Conservation (phyloP, 108 stramenopile genomes). For the Pseudonitzschia pungens region DNA sequence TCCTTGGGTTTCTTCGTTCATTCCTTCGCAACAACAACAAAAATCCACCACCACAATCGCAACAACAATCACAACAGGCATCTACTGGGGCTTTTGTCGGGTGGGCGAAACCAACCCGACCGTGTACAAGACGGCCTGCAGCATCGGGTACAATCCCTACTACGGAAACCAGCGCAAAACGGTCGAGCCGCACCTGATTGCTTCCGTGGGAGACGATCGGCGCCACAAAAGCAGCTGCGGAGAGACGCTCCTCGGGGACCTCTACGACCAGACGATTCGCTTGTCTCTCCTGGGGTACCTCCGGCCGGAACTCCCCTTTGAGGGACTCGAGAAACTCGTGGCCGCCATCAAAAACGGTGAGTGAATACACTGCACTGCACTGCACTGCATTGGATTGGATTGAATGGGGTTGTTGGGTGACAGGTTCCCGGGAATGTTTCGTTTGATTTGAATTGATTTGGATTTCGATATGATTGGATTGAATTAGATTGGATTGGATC, state of each 20-base stretch:
- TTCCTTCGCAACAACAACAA: no score
- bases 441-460: no score
- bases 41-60: no score
- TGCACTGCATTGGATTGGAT: no score
- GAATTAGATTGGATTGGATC: no score
- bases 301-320: slow-evolving; percentile 85
- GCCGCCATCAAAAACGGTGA: slow-evolving; percentile 73
- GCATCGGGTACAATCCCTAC: slow-evolving; percentile 92
- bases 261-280: slow-evolving; percentile 77
- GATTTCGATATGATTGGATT: no score
- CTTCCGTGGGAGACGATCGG: slow-evolving; percentile 30
- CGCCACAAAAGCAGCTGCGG: slow-evolving; percentile 62
- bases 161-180: slow-evolving; percentile 80
- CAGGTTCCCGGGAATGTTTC: no score
- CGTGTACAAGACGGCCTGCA: slow-evolving; percentile 38
- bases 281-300: slow-evolving; percentile 81
- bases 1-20: no score
- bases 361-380: no score
- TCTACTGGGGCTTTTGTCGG: slow-evolving; percentile 84
- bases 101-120: slow-evolving; percentile 35
- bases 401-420: no score
- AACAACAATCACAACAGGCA: no score
- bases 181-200: slow-evolving; percentile 85
- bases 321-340: slow-evolving; percentile 80
- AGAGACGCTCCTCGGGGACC: slow-evolving; percentile 78